Conservation (phyloP, 2,329 filamentous ascomycete genomes). For the Ophiosphaerella herpotricha region DNA sequence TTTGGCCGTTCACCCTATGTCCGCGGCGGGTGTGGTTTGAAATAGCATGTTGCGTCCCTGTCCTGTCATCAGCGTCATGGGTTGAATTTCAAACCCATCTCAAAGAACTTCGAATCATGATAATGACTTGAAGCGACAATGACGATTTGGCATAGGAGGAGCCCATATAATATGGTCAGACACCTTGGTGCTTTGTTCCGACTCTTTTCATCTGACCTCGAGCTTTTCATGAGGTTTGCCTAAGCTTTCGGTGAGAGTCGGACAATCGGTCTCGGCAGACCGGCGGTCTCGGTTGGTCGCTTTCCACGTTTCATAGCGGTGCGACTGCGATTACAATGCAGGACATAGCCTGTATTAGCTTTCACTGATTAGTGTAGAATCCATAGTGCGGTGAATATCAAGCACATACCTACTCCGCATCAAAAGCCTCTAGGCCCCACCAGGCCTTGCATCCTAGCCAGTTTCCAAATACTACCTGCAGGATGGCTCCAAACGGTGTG, state of each 20-base stretch:
- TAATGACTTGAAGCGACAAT: neutral
- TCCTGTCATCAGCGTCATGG: conserved; percentile 24
- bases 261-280: conserved; percentile 12
- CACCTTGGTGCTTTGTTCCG: neutral
- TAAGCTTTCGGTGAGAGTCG: conserved; percentile 5
- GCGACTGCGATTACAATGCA: conserved; percentile 5
- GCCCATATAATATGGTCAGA: neutral
- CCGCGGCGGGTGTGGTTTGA: conserved; percentile 17
- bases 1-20: conserved; percentile 9
- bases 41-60: conserved; percentile 10
- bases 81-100: neutral
- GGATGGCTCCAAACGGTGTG: neutral
- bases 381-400: conserved; percentile 4
- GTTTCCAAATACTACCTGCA: too few relatives aligned
- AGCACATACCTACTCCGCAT: conserved; percentile 1
- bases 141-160: neutral
- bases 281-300: conserved; percentile 17
- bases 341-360: neutral
- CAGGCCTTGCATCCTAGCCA: neutral
- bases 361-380: conserved; percentile 9
- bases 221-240: conserved; percentile 10
- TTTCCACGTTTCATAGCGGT: conserved; percentile 10
- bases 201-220: conserved; percentile 2
- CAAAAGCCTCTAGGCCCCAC: conserved; percentile 1
- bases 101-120: conserved; percentile 3